phyloP scores from a whole-genome alignment of 2,329 filamentous ascomycete species.

The Colletotrichum graminicola region DNA sequence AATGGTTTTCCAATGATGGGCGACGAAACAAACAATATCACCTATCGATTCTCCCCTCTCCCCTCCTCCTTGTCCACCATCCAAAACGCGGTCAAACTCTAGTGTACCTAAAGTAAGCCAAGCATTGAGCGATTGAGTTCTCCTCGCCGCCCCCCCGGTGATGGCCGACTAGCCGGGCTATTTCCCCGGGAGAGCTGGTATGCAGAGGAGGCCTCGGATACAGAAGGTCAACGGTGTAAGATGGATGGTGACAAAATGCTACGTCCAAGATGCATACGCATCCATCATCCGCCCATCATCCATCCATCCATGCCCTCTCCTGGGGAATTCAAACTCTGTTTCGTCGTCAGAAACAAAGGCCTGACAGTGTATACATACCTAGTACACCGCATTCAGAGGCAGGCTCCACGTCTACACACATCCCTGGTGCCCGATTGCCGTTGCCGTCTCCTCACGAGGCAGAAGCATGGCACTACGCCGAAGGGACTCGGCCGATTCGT shows the following conservation, averaged over 20 bases:
- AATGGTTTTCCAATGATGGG: slow-evolving; percentile 16
- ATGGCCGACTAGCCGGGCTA: background rate
- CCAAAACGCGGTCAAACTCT: slow-evolving; percentile 29
- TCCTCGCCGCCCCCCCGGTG: background rate
- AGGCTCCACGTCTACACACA: background rate
- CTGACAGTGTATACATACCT: background rate
- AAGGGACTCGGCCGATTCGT: background rate
- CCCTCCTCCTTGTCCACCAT: background rate
- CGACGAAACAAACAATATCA: background rate
- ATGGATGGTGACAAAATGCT: background rate
- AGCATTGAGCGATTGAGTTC: slow-evolving; percentile 6
- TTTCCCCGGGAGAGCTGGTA: background rate
- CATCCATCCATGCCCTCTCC: background rate
- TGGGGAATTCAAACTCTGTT: background rate
- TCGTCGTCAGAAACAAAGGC: background rate
- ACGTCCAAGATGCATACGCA: too few relatives aligned
- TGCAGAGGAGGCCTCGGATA: background rate
- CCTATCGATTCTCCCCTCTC: background rate
- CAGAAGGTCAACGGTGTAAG: background rate
- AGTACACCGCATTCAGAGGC: background rate
- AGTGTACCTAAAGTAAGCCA: background rate
- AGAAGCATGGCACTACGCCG: background rate
- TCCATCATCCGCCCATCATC: too few relatives aligned
- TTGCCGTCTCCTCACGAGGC: background rate
- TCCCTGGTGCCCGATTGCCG: background rate